Conservation (phyloP, 805 yeast species). For the Kodamaea laetipori region DNA sequence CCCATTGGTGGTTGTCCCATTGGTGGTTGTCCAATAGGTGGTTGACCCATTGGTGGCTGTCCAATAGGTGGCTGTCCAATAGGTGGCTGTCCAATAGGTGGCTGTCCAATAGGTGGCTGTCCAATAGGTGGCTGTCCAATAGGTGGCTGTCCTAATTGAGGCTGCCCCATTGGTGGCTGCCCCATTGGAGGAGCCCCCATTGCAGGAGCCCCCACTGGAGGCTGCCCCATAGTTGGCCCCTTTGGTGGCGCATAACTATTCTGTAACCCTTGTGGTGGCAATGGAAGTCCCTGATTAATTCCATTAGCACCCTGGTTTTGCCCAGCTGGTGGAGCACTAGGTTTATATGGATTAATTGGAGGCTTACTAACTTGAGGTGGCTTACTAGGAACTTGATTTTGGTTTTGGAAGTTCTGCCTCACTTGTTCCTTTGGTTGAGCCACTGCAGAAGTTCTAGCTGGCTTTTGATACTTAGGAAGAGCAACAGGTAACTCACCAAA, state of each 20-base stretch:
- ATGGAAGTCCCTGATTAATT: too few relatives aligned
- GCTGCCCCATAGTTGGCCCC: conserved; percentile 1
- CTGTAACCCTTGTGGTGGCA: conserved; percentile 12
- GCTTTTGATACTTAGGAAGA: conserved; percentile 30
- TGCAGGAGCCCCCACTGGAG: neutral
- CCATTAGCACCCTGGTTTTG: conserved; percentile 10
- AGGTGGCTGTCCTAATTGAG: neutral
- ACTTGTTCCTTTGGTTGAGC: conserved; percentile 15
- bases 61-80: conserved; percentile 1
- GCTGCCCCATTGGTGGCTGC: neutral
- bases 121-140: conserved; percentile 2
- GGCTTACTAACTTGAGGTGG: conserved; percentile 20
- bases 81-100: conserved; percentile 2
- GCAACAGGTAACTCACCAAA: conserved; percentile 60
- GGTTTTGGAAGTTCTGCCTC: conserved; percentile 5
- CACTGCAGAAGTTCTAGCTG: conserved; percentile 35
- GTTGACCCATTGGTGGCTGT: neutral
- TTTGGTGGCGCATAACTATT: conserved; percentile 13
- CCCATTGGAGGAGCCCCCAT: neutral
- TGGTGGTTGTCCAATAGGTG: conserved; percentile 2
- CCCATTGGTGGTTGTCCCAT: conserved; percentile 1
- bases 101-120: neutral
- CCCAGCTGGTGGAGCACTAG: conserved; percentile 12
- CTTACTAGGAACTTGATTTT: conserved; percentile 11
- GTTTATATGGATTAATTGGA: conserved; percentile 22